phyloP scores from a whole-genome alignment of 2,329 filamentous ascomycete genomes.

The Ilyonectria destructans region DNA sequence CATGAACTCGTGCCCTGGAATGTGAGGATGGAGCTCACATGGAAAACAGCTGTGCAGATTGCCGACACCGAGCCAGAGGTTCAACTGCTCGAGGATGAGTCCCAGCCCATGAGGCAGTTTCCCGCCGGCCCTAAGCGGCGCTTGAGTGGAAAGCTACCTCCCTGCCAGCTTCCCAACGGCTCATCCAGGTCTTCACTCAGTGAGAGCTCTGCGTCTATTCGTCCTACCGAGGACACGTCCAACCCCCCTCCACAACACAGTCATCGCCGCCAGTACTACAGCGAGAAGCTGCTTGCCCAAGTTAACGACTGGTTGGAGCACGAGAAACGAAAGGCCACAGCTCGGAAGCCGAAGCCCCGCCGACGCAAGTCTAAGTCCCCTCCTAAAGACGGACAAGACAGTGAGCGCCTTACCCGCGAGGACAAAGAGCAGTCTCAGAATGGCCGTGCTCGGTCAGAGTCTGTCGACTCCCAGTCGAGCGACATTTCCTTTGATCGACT shows the following conservation, averaged over 20 bases:
- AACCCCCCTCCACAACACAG: conserved; percentile 48
- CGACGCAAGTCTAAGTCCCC: conserved; percentile 61
- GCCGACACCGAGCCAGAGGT: conserved; percentile 64
- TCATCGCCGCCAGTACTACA: conserved; percentile 58
- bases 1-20: conserved; percentile 2
- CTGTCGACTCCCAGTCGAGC: conserved; percentile 77
- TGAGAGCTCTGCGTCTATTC: conserved; percentile 50
- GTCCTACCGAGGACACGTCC: conserved; percentile 49
- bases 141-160: conserved; percentile 52
- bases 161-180: conserved; percentile 50
- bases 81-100: conserved; percentile 53
- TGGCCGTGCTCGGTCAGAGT: conserved; percentile 63
- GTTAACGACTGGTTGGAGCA: conserved; percentile 88
- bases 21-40: conserved; percentile 44
- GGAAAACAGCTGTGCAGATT: conserved; percentile 68
- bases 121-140: conserved; percentile 53
- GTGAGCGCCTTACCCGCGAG: conserved; percentile 27
- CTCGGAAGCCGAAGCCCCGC: conserved; percentile 61
- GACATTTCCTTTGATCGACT: conserved; percentile 84
- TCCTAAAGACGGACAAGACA: conserved; percentile 46
- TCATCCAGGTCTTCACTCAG: conserved; percentile 65
- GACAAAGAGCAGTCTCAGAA: conserved; percentile 42
- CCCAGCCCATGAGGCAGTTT: conserved; percentile 51
- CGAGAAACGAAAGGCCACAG: conserved; percentile 77
- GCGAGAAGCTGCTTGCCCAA: conserved; percentile 78